These are phyloP conservation scores for Papiliotrema fonsecae DNA, from an alignment of 1,284 basidiomycete genomes.

Conservation along the genomic window DNA sequence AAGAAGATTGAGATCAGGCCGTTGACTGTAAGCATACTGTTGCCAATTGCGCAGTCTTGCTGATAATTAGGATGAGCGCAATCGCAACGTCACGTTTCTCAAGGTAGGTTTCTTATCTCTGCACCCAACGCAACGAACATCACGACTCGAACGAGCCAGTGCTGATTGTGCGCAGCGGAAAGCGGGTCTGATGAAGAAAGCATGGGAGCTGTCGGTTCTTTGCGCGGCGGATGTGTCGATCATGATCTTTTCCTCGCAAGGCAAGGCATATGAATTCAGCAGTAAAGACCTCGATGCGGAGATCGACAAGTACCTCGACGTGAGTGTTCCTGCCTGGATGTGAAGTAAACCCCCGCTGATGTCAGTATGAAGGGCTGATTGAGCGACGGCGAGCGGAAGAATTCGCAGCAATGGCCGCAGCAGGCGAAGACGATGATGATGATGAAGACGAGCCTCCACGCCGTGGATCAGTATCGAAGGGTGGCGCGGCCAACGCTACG, in stretches of 20 bases:
- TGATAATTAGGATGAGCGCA: constrained; percentile 43
- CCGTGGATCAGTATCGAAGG: constrained; percentile 9
- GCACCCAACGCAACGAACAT: not conserved
- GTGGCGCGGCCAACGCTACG: constrained; percentile 8
- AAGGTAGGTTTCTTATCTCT: constrained; percentile 21
- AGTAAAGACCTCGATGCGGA: constrained; percentile 41
- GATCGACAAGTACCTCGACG: constrained; percentile 44
- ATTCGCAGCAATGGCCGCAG: constrained; percentile 42
- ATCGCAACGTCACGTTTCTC: constrained; percentile 47
- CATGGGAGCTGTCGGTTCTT: constrained; percentile 47
- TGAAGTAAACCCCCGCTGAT: not conserved
- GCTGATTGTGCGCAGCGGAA: constrained; percentile 36
- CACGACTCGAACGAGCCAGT: too few species aligned
- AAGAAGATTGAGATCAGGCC: constrained; percentile 49
- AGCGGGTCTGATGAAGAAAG: constrained; percentile 49
- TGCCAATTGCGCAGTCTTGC: not conserved
- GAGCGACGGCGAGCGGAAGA: constrained; percentile 45
- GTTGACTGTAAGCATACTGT: constrained; percentile 30
- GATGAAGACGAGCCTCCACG: constrained; percentile 33
- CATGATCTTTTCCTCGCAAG: constrained; percentile 42
- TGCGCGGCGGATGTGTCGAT: constrained; percentile 47
- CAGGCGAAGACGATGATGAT: constrained; percentile 42
- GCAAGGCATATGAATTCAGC: constrained; percentile 47
- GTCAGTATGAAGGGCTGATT: constrained; percentile 45
- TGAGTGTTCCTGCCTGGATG: constrained; percentile 5